Base-by-base conservation (phyloP, 306 rosid genomes). In the Corylus heterophylla region DNA sequence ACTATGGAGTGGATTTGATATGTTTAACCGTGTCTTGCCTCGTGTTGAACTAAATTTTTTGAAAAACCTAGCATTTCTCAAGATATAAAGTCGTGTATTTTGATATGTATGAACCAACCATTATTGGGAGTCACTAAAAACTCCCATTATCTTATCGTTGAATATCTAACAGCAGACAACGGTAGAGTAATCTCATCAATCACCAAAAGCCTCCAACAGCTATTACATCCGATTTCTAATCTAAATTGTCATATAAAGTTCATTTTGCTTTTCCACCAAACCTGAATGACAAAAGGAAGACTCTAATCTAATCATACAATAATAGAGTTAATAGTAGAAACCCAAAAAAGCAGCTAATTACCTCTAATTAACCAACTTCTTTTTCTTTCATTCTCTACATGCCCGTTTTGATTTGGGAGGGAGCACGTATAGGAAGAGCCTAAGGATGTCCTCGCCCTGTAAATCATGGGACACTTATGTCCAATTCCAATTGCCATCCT, bases 311-410 rank as follows among this genome's bases (percentile, higher is more conserved):
- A 22, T 58, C 64, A 20, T 3, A 9, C 29, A 56, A 20, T 56
- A 56, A 56, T 56, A 8, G 18, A 56, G 18, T 10, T 56, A 18
- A 25, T n/a, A 20, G 63, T 18, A 56, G 63, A 31, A 31, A 31
- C 35, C 35, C 35, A 31, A 31, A 31, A 20, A 20, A 10, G 22
- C 3, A 11, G 29, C 64, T 20, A 4, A 3, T 58, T 0, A 1
- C 64, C n/a, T 11, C 64, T n/a, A 58, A 58, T 58, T 58, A 58
- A 58, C 64, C 64, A 58, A 58, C 27, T 58, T 56, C 22, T n/a
- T 7, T 1, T 20, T 58, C 10, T 20, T 20, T 58, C 64, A 2
- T 31, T 58, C 64, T 58, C 25, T 20, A 58, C 27, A 20, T 58
- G 11, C 35, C 29, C 35, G 64, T 22, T 58, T 58, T n/a, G 29